A percentile compares a stretch with the other conserved stretches of the same genome.
Evolutionary conservation across 2,329 filamentous ascomycete species (phyloP).

Genomic region (Scopulariopsis brevicaulis): DNA sequence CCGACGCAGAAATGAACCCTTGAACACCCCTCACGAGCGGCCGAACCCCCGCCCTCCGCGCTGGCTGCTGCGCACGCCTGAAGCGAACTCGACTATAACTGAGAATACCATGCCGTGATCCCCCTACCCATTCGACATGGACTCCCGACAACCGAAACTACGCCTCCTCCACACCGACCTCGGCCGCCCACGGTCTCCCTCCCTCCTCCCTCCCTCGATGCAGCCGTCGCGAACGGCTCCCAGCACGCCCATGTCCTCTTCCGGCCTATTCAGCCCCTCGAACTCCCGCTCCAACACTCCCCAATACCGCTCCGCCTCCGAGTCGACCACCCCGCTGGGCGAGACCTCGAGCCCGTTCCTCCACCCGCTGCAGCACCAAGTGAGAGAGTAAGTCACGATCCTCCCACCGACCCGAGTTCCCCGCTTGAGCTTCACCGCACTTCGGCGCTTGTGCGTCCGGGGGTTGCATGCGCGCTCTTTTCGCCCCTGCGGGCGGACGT

Average conservation of each 20-base stretch:
- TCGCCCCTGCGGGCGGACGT: background rate
- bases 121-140: background rate
- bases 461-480: background rate
- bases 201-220: slow-evolving; percentile 1
- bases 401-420: background rate
- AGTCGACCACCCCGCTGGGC: slow-evolving; percentile 38
- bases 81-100: background rate
- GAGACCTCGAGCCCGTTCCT: slow-evolving; percentile 44
- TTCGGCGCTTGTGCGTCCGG: background rate
- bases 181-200: background rate
- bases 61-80: slow-evolving; percentile 1
- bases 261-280: slow-evolving; percentile 48
- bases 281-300: slow-evolving; percentile 18
- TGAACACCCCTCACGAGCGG: background rate
- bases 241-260: slow-evolving; percentile 49
- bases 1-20: background rate
- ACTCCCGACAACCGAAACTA: background rate
- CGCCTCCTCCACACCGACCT: slow-evolving; percentile 4
- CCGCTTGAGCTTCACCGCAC: background rate
- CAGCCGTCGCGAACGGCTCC: slow-evolving; percentile 25
- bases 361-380: slow-evolving; percentile 62
- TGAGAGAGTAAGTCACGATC: slow-evolving; percentile 55
- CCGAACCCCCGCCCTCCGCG: background rate
- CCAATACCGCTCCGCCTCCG: slow-evolving; percentile 31
- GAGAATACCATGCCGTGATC: background rate